Conservation (phyloP, 192 early-diverging fungal genomes). For the Umbelopsis isabellina region DNA sequence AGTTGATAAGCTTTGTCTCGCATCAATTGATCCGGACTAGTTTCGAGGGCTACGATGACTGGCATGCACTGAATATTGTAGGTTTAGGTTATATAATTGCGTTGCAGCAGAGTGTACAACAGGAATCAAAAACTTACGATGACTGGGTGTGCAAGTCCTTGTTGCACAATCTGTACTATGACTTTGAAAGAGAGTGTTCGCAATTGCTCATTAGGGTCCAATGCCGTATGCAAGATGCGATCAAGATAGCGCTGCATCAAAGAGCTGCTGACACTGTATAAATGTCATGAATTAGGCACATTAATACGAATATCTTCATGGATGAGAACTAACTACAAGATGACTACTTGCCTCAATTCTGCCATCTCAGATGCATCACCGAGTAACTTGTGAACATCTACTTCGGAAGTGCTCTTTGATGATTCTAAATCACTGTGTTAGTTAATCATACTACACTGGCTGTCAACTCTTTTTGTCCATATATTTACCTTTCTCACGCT, state of each 20-base stretch:
- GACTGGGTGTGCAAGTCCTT: constrained; percentile 90
- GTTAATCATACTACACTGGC: not conserved
- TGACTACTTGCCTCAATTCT: constrained; percentile 62
- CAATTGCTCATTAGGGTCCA: constrained; percentile 60
- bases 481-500: constrained; percentile 47
- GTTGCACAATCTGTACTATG: constrained; percentile 79
- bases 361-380: constrained; percentile 84
- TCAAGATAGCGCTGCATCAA: constrained; percentile 90
- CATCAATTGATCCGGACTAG: constrained; percentile 62
- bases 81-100: not conserved
- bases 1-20: constrained; percentile 73
- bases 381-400: constrained; percentile 77
- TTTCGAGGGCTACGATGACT: constrained; percentile 82
- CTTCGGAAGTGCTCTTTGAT: constrained; percentile 21
- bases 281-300: too few species aligned
- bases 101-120: not conserved
- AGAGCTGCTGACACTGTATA: constrained; percentile 72
- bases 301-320: too few species aligned
- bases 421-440: not conserved
- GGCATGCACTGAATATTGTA: constrained; percentile 75
- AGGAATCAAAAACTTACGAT: constrained; percentile 45
- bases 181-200: constrained; percentile 78
- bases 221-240: constrained; percentile 73
- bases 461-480: not conserved
- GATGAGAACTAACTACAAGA: too few species aligned